These are phyloP conservation scores for Musa beccarii DNA, from an alignment of 176 grass and related monocot species.

Conservation along the genomic window DNA sequence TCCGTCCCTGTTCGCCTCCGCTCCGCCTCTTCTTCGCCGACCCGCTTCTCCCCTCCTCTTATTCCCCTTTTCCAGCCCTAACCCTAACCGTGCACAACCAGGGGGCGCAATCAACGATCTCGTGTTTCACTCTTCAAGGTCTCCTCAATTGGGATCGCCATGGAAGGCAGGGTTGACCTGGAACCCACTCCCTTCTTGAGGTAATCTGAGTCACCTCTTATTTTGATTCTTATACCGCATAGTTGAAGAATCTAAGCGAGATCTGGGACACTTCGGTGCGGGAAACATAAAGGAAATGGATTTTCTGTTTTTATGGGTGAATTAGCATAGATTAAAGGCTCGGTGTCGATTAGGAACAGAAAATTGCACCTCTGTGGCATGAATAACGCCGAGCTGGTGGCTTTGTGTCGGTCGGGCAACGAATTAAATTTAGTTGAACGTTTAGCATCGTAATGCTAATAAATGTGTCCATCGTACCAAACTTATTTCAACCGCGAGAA, in stretches of 20 bases:
- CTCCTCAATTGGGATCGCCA: background rate
- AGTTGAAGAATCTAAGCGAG: background rate
- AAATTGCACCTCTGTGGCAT: background rate
- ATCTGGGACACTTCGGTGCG: background rate
- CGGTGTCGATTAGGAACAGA: background rate
- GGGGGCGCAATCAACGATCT: background rate
- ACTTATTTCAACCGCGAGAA: no score
- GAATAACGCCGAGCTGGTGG: no score
- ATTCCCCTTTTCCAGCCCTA: background rate
- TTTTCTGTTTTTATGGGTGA: no score
- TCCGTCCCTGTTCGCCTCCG: background rate
- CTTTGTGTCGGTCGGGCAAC: no score
- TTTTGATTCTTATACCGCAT: background rate
- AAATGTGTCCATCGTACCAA: no score
- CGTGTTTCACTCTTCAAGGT: background rate
- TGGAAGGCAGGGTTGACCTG: slow-evolving; percentile 5
- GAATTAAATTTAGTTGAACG: no score
- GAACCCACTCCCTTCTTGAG: slow-evolving; percentile 9
- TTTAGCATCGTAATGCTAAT: no score
- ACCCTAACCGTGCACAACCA: background rate
- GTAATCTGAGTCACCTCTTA: background rate
- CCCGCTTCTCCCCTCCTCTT: background rate
- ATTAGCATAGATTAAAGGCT: no score
- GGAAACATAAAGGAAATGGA: no score
- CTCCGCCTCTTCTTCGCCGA: background rate